These are phyloP conservation scores for Dimargaris xerosporica DNA, from an alignment of 192 early-diverging fungal genomes.

Conservation along the genomic window DNA sequence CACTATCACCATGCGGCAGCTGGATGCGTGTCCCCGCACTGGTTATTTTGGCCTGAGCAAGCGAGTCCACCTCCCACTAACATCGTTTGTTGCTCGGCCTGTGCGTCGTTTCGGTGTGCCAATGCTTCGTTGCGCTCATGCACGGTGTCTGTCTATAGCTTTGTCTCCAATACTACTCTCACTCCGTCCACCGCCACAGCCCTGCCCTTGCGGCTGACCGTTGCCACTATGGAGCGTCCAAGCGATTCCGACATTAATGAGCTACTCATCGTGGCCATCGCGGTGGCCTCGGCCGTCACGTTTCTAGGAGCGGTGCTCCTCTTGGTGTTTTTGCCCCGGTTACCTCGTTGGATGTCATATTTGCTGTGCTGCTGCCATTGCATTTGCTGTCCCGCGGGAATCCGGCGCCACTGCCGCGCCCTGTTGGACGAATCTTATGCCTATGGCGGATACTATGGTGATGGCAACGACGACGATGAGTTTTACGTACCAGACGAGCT, in stretches of 20 bases:
- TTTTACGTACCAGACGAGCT: conserved; percentile 10
- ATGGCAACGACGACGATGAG: conserved; percentile 1
- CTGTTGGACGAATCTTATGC: conserved; percentile 7
- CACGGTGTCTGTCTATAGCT: too few species aligned
- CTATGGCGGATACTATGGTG: conserved; percentile 8
- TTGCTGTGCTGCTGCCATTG: conserved; percentile 9
- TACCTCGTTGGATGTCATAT: conserved; percentile 8
- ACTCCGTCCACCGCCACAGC: too few species aligned
- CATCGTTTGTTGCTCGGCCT: too few species aligned
- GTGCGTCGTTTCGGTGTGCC: too few species aligned
- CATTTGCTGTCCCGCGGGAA: neutral
- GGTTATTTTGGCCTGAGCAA: too few species aligned
- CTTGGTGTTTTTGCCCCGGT: neutral
- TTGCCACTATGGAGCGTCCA: too few species aligned
- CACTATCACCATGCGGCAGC: too few species aligned
- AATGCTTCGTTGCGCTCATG: too few species aligned
- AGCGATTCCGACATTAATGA: conserved; percentile 4
- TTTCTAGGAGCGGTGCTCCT: conserved; percentile 8
- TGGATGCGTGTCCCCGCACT: too few species aligned
- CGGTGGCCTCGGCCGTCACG: neutral
- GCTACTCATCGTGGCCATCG: neutral
- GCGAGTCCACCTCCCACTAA: too few species aligned
- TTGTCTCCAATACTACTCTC: too few species aligned
- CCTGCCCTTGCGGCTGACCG: too few species aligned
- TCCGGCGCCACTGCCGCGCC: neutral